Percentiles rank a stretch among this genome's conserved stretches.
These are phyloP conservation scores for Drechslerella stenobrocha DNA, from an alignment of 2,329 filamentous ascomycete species.

Conservation along the genomic window DNA sequence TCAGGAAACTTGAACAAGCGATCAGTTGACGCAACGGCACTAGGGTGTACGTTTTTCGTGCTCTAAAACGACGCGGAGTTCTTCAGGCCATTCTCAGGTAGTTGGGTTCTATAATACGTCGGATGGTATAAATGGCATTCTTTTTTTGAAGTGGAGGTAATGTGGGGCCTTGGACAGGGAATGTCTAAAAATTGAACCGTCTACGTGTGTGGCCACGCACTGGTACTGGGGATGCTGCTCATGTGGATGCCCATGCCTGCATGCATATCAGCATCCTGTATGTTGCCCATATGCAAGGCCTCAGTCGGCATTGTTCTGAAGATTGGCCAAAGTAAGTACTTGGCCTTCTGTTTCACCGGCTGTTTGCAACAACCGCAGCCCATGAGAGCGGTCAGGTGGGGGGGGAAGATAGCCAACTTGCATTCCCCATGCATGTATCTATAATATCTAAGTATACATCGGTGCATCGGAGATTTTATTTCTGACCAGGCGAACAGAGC, in stretches of 20 bases:
- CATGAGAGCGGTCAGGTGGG: slow-evolving; percentile 11
- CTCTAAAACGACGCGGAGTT: not conserved
- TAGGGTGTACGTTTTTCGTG: slow-evolving; percentile 14
- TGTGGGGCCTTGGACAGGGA: too few species aligned
- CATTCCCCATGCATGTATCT: not conserved
- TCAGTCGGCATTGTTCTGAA: not conserved
- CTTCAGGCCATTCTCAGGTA: slow-evolving; percentile 1
- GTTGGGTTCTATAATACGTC: not conserved
- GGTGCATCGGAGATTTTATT: slow-evolving; percentile 31
- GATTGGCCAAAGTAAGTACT: slow-evolving; percentile 21
- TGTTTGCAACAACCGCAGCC: slow-evolving; percentile 38
- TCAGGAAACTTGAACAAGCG: slow-evolving; percentile 39
- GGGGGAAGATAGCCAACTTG: not conserved
- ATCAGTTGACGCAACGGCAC: slow-evolving; percentile 47
- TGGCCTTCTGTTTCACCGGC: slow-evolving; percentile 34
- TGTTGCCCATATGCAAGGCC: not conserved
- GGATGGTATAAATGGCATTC: too few species aligned
- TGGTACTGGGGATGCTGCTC: not conserved
- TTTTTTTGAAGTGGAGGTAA: too few species aligned
- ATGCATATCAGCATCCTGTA: not conserved
- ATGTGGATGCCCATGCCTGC: not conserved
- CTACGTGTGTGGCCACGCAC: not conserved
- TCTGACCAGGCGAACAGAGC: slow-evolving; percentile 39
- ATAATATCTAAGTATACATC: not conserved
- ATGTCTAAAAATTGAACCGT: not conserved